phyloP scores from a whole-genome alignment of 2,329 filamentous ascomycete species.

The Colletotrichum acutatum region DNA sequence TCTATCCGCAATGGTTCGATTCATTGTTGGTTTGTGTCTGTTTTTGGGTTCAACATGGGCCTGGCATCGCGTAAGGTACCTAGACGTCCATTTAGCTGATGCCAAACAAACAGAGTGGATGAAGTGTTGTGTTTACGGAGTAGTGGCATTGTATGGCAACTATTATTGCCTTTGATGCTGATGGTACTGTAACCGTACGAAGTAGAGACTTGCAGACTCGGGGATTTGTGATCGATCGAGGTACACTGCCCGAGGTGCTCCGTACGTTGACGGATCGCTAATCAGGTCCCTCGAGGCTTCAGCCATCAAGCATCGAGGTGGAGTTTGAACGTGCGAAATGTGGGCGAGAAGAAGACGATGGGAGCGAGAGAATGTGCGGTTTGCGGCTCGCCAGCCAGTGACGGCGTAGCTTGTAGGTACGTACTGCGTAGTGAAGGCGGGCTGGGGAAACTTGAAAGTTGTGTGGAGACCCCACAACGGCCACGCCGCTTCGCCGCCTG shows the following conservation, averaged over 20 bases:
- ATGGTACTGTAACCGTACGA: too few relatives aligned
- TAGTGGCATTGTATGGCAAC: background rate
- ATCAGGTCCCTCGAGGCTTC: background rate
- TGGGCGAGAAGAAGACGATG: background rate
- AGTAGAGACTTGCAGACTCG: background rate
- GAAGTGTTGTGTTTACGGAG: background rate
- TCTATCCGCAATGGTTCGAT: background rate
- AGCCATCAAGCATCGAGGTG: background rate
- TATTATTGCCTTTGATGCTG: background rate
- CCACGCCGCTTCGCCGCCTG: background rate
- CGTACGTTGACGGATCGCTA: background rate
- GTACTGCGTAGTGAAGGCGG: background rate
- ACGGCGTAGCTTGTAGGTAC: too few relatives aligned
- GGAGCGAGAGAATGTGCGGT: slow-evolving; percentile 8
- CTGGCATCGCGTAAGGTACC: background rate
- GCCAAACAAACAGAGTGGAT: background rate
- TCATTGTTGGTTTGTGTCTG: background rate
- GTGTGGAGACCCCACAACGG: background rate
- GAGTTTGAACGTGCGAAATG: background rate
- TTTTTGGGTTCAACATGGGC: background rate
- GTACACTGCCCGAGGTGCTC: background rate
- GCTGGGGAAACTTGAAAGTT: background rate
- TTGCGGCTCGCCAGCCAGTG: background rate
- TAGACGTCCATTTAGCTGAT: background rate
- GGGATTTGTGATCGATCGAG: background rate